phyloP scores from a whole-genome alignment of 495 filamentous ascomycete genomes.

The Penicillium lagena region DNA sequence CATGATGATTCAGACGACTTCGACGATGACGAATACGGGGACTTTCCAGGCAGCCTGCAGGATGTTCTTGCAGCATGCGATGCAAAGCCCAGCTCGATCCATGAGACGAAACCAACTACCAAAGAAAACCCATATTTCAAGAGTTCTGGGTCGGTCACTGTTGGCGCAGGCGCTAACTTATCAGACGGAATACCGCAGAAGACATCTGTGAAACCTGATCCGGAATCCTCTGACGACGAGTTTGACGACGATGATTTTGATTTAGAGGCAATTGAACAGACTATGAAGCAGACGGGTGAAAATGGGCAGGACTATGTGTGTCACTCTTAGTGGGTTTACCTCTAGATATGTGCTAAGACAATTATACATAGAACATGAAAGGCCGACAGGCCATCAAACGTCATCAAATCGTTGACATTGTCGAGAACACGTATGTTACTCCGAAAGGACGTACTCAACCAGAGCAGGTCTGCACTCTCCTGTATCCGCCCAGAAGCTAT shows the following conservation, averaged over 20 bases:
- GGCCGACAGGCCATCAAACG: slow-evolving; percentile 70
- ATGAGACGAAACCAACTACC: slow-evolving; percentile 10
- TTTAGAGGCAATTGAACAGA: slow-evolving; percentile 37
- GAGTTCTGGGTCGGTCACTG: not conserved
- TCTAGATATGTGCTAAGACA: slow-evolving; percentile 36
- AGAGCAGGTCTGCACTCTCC: slow-evolving; percentile 58
- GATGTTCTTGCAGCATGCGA: slow-evolving; percentile 36
- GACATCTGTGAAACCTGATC: slow-evolving; percentile 3
- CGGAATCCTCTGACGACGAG: slow-evolving; percentile 30
- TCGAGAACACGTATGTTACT: slow-evolving; percentile 58
- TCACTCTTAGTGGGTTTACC: slow-evolving; percentile 32
- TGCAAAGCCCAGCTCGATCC: slow-evolving; percentile 47
- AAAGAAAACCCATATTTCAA: slow-evolving; percentile 1
- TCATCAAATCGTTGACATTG: slow-evolving; percentile 68
- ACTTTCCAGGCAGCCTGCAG: slow-evolving; percentile 38
- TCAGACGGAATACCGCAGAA: not conserved
- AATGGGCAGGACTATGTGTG: slow-evolving; percentile 30
- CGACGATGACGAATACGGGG: slow-evolving; percentile 60
- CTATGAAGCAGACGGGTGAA: slow-evolving; percentile 30
- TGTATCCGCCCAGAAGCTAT: not conserved
- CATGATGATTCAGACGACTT: slow-evolving; percentile 50
- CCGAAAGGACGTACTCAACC: slow-evolving; percentile 50
- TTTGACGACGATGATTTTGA: slow-evolving; percentile 41
- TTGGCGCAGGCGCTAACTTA: not conserved
- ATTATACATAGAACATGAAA: slow-evolving; percentile 41